A percentile compares a stretch with the other conserved stretches of the same genome.
Evolutionary conservation across 371 early-diverging fungal genomes (phyloP).

Genomic region (Mucor indicus): DNA sequence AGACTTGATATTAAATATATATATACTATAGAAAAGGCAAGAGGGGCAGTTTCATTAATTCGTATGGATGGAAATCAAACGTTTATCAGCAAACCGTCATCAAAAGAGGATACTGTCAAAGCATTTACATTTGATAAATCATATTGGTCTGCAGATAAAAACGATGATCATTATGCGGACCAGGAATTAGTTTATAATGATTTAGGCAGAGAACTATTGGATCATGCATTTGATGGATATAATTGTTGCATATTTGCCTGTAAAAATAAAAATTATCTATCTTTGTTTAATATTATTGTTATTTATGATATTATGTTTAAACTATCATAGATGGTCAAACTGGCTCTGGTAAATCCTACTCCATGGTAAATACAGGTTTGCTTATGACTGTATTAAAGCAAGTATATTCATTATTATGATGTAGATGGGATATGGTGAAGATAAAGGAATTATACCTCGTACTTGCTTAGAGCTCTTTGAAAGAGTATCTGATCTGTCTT

Average conservation of each 20-base stretch:
- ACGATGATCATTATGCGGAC: constrained; percentile 60
- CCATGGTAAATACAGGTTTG: constrained; percentile 56
- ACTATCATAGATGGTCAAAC: constrained; percentile 75
- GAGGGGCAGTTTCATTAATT: constrained; percentile 55
- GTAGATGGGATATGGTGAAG: constrained; percentile 64
- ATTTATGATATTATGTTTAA: neutral
- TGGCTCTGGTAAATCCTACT: constrained; percentile 77
- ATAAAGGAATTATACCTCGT: constrained; percentile 81
- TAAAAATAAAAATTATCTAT: constrained; percentile 30
- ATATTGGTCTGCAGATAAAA: constrained; percentile 73
- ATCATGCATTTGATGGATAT: constrained; percentile 85
- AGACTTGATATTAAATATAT: no score
- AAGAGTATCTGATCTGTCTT: constrained; percentile 42
- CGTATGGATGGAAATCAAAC: constrained; percentile 69
- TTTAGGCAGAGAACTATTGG: constrained; percentile 70
- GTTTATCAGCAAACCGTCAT: constrained; percentile 36
- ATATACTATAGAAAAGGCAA: constrained; percentile 54
- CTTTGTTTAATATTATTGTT: neutral
- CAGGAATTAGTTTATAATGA: constrained; percentile 79
- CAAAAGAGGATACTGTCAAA: constrained; percentile 38
- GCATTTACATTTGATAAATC: constrained; percentile 80
- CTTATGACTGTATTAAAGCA: neutral
- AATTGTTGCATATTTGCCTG: constrained; percentile 86
- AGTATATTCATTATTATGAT: neutral
- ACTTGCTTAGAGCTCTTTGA: constrained; percentile 77